Conservation (phyloP, 1,139 yeast genomes). For the Tardiomyces blankii region DNA sequence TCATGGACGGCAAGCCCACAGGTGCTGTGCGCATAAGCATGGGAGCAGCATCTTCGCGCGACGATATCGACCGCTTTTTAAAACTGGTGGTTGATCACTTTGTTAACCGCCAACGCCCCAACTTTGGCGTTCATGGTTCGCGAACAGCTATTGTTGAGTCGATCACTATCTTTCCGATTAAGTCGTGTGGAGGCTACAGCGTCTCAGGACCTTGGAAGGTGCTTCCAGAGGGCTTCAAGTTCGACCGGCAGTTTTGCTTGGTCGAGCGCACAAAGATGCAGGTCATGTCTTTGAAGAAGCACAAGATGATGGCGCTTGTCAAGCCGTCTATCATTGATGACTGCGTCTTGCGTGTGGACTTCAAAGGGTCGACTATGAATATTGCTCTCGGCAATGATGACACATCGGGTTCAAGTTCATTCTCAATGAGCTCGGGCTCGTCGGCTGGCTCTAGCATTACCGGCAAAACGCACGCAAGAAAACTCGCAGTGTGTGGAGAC, state of each 20-base stretch:
- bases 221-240: constrained; percentile 20
- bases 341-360: neutral
- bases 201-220: constrained; percentile 25
- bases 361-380: neutral
- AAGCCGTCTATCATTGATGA: constrained; percentile 15
- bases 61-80: constrained; percentile 20
- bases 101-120: neutral
- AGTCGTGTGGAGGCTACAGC: constrained; percentile 27
- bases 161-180: constrained; percentile 26
- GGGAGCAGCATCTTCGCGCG: constrained; percentile 28
- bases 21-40: constrained; percentile 32
- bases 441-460: constrained; percentile 3
- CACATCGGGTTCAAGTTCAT: neutral
- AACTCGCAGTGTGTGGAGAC: constrained; percentile 13
- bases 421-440: neutral
- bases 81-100: neutral
- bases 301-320: constrained; percentile 23
- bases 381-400: neutral
- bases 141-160: constrained; percentile 8
- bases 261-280: constrained; percentile 16
- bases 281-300: constrained; percentile 22
- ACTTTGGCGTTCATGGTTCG: neutral
- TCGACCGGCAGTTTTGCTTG: constrained; percentile 27
- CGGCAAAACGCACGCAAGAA: constrained; percentile 7
- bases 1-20: constrained; percentile 27